phyloP scores from a whole-genome alignment of 805 yeast genomes.

The Barnettozyma sucrosica region DNA sequence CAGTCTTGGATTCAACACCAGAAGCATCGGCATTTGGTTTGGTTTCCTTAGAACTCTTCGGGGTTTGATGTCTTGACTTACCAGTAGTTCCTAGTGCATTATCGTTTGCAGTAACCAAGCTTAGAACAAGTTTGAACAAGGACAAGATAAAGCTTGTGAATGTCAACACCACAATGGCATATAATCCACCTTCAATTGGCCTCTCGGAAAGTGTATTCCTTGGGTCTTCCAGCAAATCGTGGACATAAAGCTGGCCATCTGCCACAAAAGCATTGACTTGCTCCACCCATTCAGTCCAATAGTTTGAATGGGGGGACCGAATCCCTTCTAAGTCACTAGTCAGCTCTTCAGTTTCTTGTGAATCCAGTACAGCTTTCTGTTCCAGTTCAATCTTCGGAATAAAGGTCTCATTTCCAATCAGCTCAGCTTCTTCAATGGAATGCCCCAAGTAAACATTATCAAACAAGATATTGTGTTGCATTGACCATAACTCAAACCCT shows the following conservation, averaged over 20 bases:
- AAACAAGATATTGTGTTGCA: conserved; percentile 68
- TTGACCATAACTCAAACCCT: conserved; percentile 88
- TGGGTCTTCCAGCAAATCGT: conserved; percentile 41
- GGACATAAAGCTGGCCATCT: conserved; percentile 30
- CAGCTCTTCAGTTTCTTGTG: conserved; percentile 29
- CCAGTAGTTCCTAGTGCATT: conserved; percentile 10
- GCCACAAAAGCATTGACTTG: neutral
- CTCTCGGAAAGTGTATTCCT: conserved; percentile 35
- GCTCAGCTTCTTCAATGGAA: conserved; percentile 77
- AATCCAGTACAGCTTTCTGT: conserved; percentile 34
- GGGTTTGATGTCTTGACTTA: neutral
- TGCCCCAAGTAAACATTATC: conserved; percentile 86
- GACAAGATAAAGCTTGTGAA: conserved; percentile 40
- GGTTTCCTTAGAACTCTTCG: conserved; percentile 8
- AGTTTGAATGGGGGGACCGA: neutral
- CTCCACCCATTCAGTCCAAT: neutral
- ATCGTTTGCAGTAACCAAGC: conserved; percentile 21
- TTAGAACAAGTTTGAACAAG: conserved; percentile 31
- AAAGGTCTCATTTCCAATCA: conserved; percentile 73
- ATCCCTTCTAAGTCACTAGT: neutral
- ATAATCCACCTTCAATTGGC: conserved; percentile 47
- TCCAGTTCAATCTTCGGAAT: conserved; percentile 49
- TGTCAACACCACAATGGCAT: conserved; percentile 37
- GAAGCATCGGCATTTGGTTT: conserved; percentile 12
- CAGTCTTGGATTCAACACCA: conserved; percentile 11